Evolutionary conservation across 2,329 filamentous ascomycete genomes (phyloP).

Genomic region (Aspergillus versicolor): DNA sequence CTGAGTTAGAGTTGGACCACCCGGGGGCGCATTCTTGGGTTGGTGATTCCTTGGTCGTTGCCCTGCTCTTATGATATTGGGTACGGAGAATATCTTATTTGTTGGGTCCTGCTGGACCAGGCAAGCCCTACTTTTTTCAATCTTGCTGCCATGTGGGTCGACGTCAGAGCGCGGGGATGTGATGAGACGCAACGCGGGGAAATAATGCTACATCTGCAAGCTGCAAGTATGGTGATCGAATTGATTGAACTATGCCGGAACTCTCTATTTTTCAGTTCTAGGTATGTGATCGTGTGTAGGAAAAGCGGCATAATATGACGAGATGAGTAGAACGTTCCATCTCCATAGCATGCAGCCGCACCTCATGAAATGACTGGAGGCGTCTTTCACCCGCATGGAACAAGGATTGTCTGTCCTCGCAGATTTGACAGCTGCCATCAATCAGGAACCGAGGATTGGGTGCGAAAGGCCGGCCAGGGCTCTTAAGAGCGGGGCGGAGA

Average conservation of each 20-base stretch:
- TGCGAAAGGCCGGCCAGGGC: background rate
- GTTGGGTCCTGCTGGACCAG: too few species aligned
- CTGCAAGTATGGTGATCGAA: background rate
- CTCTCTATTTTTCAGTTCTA: background rate
- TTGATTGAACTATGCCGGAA: background rate
- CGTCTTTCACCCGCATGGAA: background rate
- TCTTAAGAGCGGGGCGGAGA: conserved; percentile 8
- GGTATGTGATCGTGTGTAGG: background rate
- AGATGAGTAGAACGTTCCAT: background rate
- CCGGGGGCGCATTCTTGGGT: background rate
- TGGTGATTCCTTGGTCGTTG: background rate
- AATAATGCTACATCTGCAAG: background rate
- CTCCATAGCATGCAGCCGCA: background rate
- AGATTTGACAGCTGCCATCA: background rate
- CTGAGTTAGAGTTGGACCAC: background rate
- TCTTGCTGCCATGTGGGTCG: too few species aligned
- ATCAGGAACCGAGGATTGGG: conserved; percentile 3
- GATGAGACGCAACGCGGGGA: background rate
- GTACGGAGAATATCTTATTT: too few species aligned
- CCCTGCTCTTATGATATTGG: background rate
- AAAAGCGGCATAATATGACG: background rate
- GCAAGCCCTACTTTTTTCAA: too few species aligned
- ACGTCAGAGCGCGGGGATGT: background rate
- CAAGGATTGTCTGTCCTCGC: too few species aligned
- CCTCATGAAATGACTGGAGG: background rate